Evolutionary conservation across 305 asterid species (phyloP).

Genomic region (Fraxinus nigra): DNA sequence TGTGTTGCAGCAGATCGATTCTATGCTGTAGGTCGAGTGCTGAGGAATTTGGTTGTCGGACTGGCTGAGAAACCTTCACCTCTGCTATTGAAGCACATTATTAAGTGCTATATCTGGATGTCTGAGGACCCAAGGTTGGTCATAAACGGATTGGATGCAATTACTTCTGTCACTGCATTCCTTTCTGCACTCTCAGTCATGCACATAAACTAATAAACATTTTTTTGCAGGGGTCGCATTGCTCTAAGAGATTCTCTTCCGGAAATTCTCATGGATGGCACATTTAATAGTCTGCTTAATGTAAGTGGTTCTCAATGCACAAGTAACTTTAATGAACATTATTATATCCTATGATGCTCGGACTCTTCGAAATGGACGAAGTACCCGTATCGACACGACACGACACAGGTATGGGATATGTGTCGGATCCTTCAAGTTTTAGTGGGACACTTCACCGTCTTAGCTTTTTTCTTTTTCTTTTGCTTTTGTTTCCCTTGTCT

Average conservation of each 20-base stretch:
- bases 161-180: constrained; percentile 3
- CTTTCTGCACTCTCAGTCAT: not conserved
- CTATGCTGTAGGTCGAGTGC: constrained; percentile 23
- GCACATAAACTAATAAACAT: not conserved
- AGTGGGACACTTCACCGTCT: too few species aligned
- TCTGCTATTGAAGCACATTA: constrained; percentile 25
- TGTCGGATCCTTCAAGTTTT: too few species aligned
- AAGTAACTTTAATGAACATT: not conserved
- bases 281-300: constrained; percentile 46
- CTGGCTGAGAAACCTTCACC: constrained; percentile 21
- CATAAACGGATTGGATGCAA: not conserved
- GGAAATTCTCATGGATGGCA: constrained; percentile 39
- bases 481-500: too few species aligned
- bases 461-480: too few species aligned
- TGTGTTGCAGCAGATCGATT: constrained; percentile 25
- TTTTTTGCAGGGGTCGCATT: constrained; percentile 39
- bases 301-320: constrained; percentile 31
- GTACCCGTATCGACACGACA: too few species aligned
- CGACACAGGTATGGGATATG: too few species aligned
- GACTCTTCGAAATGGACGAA: too few species aligned
- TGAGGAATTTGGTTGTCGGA: constrained; percentile 20
- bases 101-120: constrained; percentile 32
- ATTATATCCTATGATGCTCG: too few species aligned
- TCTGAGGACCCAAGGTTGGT: constrained; percentile 26
- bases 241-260: constrained; percentile 34